These are phyloP conservation scores for Abrus precatorius DNA, from an alignment of 306 rosid species.

Conservation along the genomic window DNA sequence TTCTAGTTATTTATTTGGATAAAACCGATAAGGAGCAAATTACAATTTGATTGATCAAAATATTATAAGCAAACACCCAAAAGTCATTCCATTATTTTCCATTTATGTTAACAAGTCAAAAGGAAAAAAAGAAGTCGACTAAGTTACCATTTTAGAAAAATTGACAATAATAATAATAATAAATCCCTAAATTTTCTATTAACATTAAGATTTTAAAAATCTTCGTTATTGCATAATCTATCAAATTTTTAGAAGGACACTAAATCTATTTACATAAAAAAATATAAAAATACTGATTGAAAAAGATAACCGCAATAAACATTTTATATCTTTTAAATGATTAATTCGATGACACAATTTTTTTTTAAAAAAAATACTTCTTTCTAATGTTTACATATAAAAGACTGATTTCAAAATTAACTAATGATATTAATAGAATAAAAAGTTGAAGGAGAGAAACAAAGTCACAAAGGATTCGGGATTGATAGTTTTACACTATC, in stretches of 20 bases:
- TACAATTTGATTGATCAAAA: background rate
- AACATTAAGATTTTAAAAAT: too few species aligned
- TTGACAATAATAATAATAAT: background rate
- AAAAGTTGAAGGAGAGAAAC: background rate
- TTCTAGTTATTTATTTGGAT: background rate
- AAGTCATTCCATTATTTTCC: background rate
- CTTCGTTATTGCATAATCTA: too few species aligned
- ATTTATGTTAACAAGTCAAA: slow-evolving; percentile 11
- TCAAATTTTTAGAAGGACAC: background rate
- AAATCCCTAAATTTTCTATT: background rate
- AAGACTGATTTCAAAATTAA: too few species aligned
- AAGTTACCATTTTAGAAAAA: background rate
- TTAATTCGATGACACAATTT: too few species aligned
- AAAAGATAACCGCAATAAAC: too few species aligned
- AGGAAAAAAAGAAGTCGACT: background rate
- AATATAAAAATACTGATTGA: too few species aligned
- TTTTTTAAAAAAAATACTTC: too few species aligned
- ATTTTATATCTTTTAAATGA: too few species aligned
- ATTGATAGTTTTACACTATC: too few species aligned
- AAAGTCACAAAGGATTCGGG: too few species aligned
- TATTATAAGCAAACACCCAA: background rate
- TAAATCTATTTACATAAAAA: too few species aligned
- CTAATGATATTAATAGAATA: background rate
- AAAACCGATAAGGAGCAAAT: background rate
- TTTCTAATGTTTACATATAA: too few species aligned